A percentile compares a stretch with the other conserved stretches of the same genome.
phyloP scores from a whole-genome alignment of 139 green algal species.

The Chlorella ohadii region DNA sequence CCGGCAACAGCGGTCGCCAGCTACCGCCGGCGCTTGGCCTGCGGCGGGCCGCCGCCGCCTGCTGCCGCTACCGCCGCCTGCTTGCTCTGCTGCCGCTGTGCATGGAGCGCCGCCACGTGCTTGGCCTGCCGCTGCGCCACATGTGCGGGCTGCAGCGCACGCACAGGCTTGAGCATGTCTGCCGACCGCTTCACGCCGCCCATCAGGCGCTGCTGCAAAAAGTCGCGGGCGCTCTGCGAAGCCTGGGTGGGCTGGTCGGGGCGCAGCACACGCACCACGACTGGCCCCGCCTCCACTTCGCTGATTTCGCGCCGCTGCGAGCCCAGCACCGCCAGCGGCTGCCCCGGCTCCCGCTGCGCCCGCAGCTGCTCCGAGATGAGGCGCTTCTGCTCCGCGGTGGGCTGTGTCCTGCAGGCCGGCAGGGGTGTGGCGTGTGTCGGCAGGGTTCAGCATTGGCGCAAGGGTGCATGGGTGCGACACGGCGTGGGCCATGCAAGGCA shows the following conservation, averaged over 20 bases:
- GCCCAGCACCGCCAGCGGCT: background rate
- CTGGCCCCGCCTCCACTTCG: slow-evolving; percentile 15
- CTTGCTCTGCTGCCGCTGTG: background rate
- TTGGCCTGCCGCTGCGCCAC: background rate
- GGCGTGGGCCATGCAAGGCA: too few species aligned
- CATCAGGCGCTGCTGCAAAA: slow-evolving; percentile 27
- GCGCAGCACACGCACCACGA: slow-evolving; percentile 23
- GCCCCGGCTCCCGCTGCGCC: background rate
- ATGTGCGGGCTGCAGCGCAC: background rate
- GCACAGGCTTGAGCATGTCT: slow-evolving; percentile 6
- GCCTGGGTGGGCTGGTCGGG: background rate
- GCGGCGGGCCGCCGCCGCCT: background rate
- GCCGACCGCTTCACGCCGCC: slow-evolving; percentile 22
- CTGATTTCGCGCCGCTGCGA: background rate
- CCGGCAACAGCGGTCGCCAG: too few species aligned
- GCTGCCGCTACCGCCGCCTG: background rate
- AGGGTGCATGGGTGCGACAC: too few species aligned
- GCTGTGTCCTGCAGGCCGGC: background rate
- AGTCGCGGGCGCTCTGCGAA: slow-evolving; percentile 19
- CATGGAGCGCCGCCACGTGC: background rate
- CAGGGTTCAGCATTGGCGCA: too few species aligned
- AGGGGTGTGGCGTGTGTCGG: too few species aligned
- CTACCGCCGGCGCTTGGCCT: background rate
- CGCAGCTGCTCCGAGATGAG: slow-evolving; percentile 33
- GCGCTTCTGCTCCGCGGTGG: slow-evolving; percentile 1